Conservation (phyloP, 2,329 filamentous ascomycete species). For the Fusarium sororula region DNA sequence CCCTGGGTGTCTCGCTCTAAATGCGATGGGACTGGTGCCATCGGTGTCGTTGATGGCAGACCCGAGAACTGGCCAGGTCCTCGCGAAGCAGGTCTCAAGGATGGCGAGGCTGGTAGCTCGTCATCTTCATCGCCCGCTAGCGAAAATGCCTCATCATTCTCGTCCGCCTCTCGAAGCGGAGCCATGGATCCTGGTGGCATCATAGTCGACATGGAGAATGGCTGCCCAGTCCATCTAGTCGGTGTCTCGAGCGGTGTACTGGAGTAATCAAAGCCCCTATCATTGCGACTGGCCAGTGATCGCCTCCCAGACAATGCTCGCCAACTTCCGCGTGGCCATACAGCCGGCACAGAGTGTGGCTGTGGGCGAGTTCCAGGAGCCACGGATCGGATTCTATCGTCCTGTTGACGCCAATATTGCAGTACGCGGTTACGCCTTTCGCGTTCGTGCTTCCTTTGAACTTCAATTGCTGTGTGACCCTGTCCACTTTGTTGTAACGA, state of each 20-base stretch:
- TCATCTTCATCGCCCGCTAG: constrained; percentile 40
- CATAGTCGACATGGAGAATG: constrained; percentile 49
- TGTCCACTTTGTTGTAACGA: constrained; percentile 50
- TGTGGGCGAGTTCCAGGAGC: constrained; percentile 6
- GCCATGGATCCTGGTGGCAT: constrained; percentile 43
- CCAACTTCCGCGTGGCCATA: constrained; percentile 39
- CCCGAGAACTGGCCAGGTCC: constrained; percentile 28
- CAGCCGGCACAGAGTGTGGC: constrained; percentile 22
- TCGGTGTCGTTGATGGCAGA: constrained; percentile 55
- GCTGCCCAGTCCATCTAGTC: constrained; percentile 57
- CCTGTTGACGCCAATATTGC: constrained; percentile 45
- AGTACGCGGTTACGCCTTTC: constrained; percentile 46
- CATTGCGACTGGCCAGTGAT: constrained; percentile 35
- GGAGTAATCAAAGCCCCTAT: constrained; percentile 31
- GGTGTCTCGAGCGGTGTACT: constrained; percentile 51
- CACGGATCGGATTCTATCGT: constrained; percentile 21
- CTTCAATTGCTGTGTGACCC: constrained; percentile 49
- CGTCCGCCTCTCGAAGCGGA: constrained; percentile 45
- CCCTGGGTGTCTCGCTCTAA: constrained; percentile 50
- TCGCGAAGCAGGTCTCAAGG: constrained; percentile 30
- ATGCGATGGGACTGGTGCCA: constrained; percentile 54
- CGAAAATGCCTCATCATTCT: constrained; percentile 39
- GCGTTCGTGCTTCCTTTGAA: constrained; percentile 45
- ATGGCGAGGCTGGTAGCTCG: constrained; percentile 32
- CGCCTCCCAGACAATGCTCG: constrained; percentile 40